Base-by-base conservation (phyloP, 2,329 filamentous ascomycete species). In the Botryotinia convoluta region DNA sequence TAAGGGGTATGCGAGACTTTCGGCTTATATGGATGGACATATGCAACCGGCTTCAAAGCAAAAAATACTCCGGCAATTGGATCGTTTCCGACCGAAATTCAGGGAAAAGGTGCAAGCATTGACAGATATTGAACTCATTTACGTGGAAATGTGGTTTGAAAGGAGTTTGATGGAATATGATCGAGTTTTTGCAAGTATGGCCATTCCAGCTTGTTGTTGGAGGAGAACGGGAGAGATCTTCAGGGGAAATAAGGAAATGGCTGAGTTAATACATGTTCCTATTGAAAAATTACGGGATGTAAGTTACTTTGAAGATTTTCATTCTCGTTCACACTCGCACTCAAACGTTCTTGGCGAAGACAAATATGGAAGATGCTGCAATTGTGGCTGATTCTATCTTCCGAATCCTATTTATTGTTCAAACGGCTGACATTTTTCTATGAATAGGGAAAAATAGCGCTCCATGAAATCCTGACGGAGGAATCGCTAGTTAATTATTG, bases 71-170 rank as follows among this genome's bases (percentile, higher is more conserved):
- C 90, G 94, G 74, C 95, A 97, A 80, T 88, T 99, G 61, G 93
- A 97, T 82, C 91, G 93, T 73, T 99, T 99, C 83, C 88, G 96
- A 63, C 96, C 96, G 26, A 97, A 97, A 80, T 99, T 99, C 80
- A 89, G 96, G 75, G 95, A 98, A 83, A 94, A 97, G 84, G 95
- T 97, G 81, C 94, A 98, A 77, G 91, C 88, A 48, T 85, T 98
- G 80, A 98, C 93, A 2, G 96, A 99, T 82, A 93, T 98, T 81
- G 94, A 99, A 82, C 89, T 99, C 39, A 91, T 98, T 42, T 90
- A 95, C 74, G 95, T 98, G 18, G 96, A 99, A 83, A 98, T 98
- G 94, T 98, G 96, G 95, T 98, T 99, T 80, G 96, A 99, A 83
- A 90, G 92, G 79, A 96, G 93, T 76, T 84, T 99, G 78, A 96